Percentiles rank a stretch among this genome's conserved stretches.
These are phyloP conservation scores for Aspergillus homomorphus DNA, from an alignment of 495 filamentous ascomycete species.

Conservation along the genomic window DNA sequence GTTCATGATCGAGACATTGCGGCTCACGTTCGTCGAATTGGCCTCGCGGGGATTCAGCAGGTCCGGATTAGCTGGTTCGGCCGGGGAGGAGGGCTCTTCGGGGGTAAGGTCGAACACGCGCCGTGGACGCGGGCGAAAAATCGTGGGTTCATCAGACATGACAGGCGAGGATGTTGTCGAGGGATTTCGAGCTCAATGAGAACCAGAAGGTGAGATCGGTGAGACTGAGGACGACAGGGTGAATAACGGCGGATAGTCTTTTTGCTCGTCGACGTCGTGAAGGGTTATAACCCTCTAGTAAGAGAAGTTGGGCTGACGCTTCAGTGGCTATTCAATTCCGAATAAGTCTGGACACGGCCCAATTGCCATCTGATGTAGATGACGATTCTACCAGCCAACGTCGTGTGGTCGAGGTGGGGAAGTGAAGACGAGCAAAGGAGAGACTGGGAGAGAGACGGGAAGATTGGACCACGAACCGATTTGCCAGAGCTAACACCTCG, in stretches of 20 bases:
- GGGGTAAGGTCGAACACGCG: slow-evolving; percentile 68
- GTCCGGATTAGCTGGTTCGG: slow-evolving; percentile 35
- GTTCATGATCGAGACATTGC: slow-evolving; percentile 77
- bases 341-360: slow-evolving; percentile 3
- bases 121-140: slow-evolving; percentile 71
- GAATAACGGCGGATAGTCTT: background rate
- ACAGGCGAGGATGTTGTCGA: background rate
- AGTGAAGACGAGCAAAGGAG: background rate
- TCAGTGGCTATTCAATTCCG: background rate
- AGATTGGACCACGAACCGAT: background rate
- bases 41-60: slow-evolving; percentile 32
- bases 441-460: background rate
- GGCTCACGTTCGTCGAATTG: slow-evolving; percentile 43
- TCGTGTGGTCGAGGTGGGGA: background rate
- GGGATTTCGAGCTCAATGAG: background rate
- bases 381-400: background rate
- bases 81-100: slow-evolving; percentile 47
- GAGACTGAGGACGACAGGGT: background rate
- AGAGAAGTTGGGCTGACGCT: background rate
- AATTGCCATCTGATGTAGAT: background rate
- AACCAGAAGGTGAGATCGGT: background rate
- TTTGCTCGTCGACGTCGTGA: background rate
- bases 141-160: slow-evolving; percentile 50
- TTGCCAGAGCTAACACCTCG: background rate
- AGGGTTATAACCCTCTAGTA: background rate